phyloP scores from a whole-genome alignment of 345 rosid genomes.

The Trapa bicornis region DNA sequence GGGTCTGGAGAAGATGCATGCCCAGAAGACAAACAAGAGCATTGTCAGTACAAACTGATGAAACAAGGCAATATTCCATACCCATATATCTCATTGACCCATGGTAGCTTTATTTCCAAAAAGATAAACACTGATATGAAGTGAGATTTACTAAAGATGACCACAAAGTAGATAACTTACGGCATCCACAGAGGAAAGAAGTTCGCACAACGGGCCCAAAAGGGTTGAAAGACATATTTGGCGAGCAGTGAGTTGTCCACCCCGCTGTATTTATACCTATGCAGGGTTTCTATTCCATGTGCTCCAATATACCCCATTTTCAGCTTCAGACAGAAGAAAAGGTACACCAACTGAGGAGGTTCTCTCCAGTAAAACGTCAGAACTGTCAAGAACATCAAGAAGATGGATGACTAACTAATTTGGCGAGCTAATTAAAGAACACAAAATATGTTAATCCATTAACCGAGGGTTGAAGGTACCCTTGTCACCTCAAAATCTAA shows the following conservation, averaged over 20 bases:
- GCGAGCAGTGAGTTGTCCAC: slow-evolving; percentile 75
- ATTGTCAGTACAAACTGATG: neutral
- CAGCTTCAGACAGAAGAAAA: neutral
- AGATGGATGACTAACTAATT: neutral
- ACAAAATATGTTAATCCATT: neutral
- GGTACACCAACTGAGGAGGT: neutral
- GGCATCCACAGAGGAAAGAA: slow-evolving; percentile 99
- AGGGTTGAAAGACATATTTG: slow-evolving; percentile 85
- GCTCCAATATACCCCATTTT: slow-evolving; percentile 86
- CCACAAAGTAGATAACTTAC: slow-evolving; percentile 28
- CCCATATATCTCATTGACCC: neutral
- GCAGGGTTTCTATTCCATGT: slow-evolving; percentile 75
- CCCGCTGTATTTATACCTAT: slow-evolving; percentile 88
- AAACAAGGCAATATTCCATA: neutral
- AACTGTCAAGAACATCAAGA: neutral
- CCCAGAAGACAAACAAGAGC: slow-evolving; percentile 6
- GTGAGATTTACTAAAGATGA: neutral
- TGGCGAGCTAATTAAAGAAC: neutral
- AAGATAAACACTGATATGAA: neutral
- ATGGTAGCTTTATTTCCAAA: neutral
- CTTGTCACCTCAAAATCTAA: neutral
- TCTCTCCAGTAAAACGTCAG: slow-evolving; percentile 1
- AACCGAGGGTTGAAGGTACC: neutral
- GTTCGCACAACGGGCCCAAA: slow-evolving; percentile 71
- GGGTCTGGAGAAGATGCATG: slow-evolving; percentile 38